Evolutionary conservation across 1,284 basidiomycete species (phyloP), one percentile per base, ranked within the genome.

Genomic region (Leccinum holopus): DNA sequence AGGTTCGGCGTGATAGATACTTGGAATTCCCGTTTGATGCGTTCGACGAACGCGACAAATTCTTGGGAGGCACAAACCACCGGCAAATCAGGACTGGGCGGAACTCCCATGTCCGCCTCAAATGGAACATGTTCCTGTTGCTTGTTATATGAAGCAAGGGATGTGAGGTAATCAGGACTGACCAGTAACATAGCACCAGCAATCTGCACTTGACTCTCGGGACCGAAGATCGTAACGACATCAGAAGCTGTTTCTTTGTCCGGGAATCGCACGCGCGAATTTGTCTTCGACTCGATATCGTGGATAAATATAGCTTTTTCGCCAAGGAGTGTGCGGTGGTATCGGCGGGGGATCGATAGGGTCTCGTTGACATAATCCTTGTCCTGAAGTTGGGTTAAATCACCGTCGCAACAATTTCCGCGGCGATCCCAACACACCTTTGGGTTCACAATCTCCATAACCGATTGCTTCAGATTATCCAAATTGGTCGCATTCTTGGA

Each of bases 261-360:
- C 3, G 97, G 96, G 84, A 98, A 98, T 57, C 93, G 90, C 54
- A 99, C 91, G 51, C 86, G 86, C 56, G 94, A 98, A 75, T 96
- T 97, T 14, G 96, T 98, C 83, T 98, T 98, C 61, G 86, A 85
- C 79, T 98, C 95, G 69, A 98, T 98, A 75, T 99, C 96, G 70
- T 91, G 94, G 65, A 98, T 94, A 76, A 98, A 98, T 69, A 98
- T 96, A 70, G 88, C 90, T 81, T 98, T 98, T 78, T 98, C 96
- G 64, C 96, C 96, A 12, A 98, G 82, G 10, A 99, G 81, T 21
- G 93, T 96, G 63, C 97, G 90, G 73, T 99, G 97, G 79, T 98
- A 97, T 66, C 94, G 87, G 60, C 96, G 85, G 64, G 96, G 95
- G 74, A 99, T 95, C 33, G 90, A 87, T 58, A 98, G 88, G 16